A percentile compares a stretch with the other conserved stretches of the same genome.
These are phyloP conservation scores for Cyphellophora attinorum DNA, from an alignment of 2,329 filamentous ascomycete genomes.

Conservation along the genomic window DNA sequence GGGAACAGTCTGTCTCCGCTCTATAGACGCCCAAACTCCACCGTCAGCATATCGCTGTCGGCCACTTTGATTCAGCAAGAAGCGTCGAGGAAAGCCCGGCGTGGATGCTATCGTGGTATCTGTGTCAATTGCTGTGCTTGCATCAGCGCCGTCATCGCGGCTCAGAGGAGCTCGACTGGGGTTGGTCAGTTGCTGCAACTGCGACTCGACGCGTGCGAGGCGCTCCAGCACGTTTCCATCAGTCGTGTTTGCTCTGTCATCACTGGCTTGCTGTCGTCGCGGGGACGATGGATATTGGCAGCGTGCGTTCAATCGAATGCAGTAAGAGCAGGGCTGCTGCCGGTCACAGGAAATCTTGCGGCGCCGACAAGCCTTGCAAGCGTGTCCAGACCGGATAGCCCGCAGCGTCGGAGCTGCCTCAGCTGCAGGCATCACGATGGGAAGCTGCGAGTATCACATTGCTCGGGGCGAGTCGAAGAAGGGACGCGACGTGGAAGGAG, in stretches of 20 bases:
- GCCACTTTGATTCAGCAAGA: constrained; percentile 50
- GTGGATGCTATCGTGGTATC: background rate
- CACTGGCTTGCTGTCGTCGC: constrained; percentile 11
- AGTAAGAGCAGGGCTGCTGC: constrained; percentile 58
- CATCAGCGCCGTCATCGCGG: background rate
- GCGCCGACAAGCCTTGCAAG: constrained; percentile 60
- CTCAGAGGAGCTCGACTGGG: background rate
- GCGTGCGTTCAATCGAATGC: constrained; percentile 28
- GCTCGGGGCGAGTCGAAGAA: too few species aligned
- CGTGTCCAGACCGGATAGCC: too few species aligned
- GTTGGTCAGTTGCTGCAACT: background rate
- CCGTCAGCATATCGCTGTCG: constrained; percentile 52
- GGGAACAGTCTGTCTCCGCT: too few species aligned
- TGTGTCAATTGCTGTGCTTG: background rate
- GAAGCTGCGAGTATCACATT: too few species aligned
- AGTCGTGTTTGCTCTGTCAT: background rate
- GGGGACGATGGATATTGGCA: constrained; percentile 22
- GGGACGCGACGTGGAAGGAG: too few species aligned
- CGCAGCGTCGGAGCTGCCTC: too few species aligned
- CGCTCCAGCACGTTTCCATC: constrained; percentile 2
- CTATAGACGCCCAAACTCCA: constrained; percentile 50
- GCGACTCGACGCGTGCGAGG: constrained; percentile 5
- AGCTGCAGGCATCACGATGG: too few species aligned
- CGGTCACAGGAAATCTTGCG: constrained; percentile 73
- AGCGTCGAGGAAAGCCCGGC: constrained; percentile 29